These are phyloP conservation scores for Ganoderma resinaceum DNA, from an alignment of 1,284 basidiomycete genomes.

Conservation along the genomic window DNA sequence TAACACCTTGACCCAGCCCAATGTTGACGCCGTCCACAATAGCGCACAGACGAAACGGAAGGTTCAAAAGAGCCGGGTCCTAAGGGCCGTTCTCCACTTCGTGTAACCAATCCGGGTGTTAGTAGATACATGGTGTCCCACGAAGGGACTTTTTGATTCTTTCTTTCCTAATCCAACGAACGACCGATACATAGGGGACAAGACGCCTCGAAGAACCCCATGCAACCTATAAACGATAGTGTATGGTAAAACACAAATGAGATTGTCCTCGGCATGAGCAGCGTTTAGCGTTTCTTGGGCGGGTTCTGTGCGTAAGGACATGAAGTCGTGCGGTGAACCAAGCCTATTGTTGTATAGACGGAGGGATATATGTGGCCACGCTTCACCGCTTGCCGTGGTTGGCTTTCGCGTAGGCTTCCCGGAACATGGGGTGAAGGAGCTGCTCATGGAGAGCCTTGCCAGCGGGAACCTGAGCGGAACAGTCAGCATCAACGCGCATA, in stretches of 20 bases:
- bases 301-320: not conserved
- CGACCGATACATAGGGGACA: conserved; percentile 23
- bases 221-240: not conserved
- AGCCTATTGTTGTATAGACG: not conserved
- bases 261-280: not conserved
- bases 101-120: conserved; percentile 14
- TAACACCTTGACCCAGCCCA: not conserved
- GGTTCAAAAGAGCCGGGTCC: not conserved
- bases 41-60: not conserved
- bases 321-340: not conserved
- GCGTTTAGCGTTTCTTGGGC: not conserved
- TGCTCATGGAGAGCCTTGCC: conserved; percentile 94
- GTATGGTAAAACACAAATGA: conserved; percentile 1
- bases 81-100: conserved; percentile 8
- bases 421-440: conserved; percentile 59
- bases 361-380: conserved; percentile 1
- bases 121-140: conserved; percentile 28
- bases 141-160: conserved; percentile 26
- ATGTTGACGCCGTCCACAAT: not conserved
- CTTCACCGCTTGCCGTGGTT: conserved; percentile 30
- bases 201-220: not conserved
- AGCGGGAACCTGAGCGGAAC: conserved; percentile 68
- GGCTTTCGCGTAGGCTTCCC: conserved; percentile 33
- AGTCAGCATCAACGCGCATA: conserved; percentile 34
- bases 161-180: conserved; percentile 22